Base-by-base conservation (phyloP, 768 basidiomycete species). In the Mycena pura region DNA sequence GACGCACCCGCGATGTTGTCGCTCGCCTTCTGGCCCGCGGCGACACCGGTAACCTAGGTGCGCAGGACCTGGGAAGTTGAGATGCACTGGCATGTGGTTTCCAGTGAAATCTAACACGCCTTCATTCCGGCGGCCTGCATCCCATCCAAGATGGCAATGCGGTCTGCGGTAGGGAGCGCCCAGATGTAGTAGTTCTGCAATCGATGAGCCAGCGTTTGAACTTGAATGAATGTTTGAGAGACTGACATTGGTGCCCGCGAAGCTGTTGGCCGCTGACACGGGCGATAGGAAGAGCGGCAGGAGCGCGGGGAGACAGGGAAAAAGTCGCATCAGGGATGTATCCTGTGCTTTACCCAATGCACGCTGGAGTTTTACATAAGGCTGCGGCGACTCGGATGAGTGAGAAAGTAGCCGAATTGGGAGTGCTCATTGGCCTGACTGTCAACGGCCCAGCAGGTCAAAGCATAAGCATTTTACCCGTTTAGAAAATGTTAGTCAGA, bases 121-220 rank as follows among this genome's bases (percentile, higher is more conserved):
- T 71, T 71, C 70, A 71, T 71, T 5, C 67, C 69, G 3, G 70
- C 70, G 6, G 69, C 69, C 32, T 72, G 55, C 71, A 72, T 72
- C 0, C 59, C 69, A 40, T 70, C 58, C 22, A 72, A 57, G 22
- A 70, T 51, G 5, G 66, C 65, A 43, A 64, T 43, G 13, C 71
- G 52, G 36, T 72, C 71, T 5, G 62, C 55, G 11, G 59, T 49
- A 13, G 70, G 65, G 31, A 72, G 68, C 3, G 65, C 60, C 29
- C 55, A 72, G 25, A 52, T 52, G 45, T 67, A 72, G 41, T 70
- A 69, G 50, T 70, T 72, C 69, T 70, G 50, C 31, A 19, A 24
- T 53, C 4, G 5, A 59, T 48, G 28, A 36, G 3, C 17, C 10
- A 27, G 19, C 36, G 14, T n/a, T 28, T 17, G 41, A n/a, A n/a